Base-by-base conservation (phyloP, 75 land plant species). In the Azolla pinnata region DNA sequence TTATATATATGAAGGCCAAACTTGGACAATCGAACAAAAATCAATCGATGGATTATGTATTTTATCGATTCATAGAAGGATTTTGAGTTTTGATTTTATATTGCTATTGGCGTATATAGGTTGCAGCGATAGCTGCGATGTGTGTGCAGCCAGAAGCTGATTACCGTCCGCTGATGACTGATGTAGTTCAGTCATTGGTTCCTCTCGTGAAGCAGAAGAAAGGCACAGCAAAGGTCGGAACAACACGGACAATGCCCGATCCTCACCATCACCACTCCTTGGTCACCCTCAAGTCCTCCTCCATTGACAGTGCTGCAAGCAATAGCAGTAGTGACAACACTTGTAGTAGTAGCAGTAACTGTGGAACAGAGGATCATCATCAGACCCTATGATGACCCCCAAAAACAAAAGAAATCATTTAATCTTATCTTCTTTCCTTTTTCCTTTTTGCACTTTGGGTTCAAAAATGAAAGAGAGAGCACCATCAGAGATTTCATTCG, bases 131-230 rank as follows among this genome's bases (percentile, higher is more conserved):
- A 24, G 57, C 30, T 4, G 57, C 57, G 5, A 56, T 56, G 57
- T 56, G 57, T n/a, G n/a, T n/a, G n/a, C n/a, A n/a, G n/a, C n/a
- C n/a, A n/a, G n/a, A n/a, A n/a, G n/a, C n/a, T n/a, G 57, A 56
- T 56, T 56, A 56, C 17, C 23, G 57, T 12, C 57, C 57, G 5
- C 30, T 56, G 14, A 56, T 56, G 57, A 29, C 57, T 0, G 90
- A 88, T 67, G 93, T 88, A 1, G 93, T 85, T 27, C 88, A 88
- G 66, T 88, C 93, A 3, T 60, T 88, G n/a, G 75, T 82, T 0
- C 93, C 90, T 1, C 66, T 86, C 52, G 79, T 80, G 50, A 82
- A 67, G 59, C 56, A 60, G 49, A 59, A 70, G 38, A 49, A 61
- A 27, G 29, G 66, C 28, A 29, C 65, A 19, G 33, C 74, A 31